A percentile compares a stretch with the other conserved stretches of the same genome.
phyloP scores from a whole-genome alignment of 2,329 filamentous ascomycete genomes.

The Cytospora schulzeri region DNA sequence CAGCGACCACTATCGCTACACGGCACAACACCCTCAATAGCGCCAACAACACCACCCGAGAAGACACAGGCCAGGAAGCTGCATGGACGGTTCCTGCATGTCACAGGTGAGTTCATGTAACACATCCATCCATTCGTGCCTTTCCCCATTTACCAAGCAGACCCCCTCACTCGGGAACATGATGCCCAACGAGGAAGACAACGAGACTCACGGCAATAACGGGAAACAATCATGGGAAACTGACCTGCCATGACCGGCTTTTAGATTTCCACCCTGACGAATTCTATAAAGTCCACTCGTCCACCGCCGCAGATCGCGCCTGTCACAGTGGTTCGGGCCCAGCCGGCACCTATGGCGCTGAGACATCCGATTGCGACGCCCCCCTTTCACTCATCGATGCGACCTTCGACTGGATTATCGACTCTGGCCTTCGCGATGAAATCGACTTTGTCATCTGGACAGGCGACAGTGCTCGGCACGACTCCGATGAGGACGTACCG shows the following conservation, averaged over 20 bases:
- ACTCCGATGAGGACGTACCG: constrained; percentile 80
- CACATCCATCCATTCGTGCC: not conserved
- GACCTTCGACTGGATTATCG: constrained; percentile 89
- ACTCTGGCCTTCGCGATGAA: constrained; percentile 71
- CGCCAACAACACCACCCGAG: constrained; percentile 27
- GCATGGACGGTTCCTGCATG: constrained; percentile 80
- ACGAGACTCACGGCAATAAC: not conserved
- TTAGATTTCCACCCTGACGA: constrained; percentile 90
- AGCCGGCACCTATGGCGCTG: constrained; percentile 81
- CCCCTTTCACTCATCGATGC: constrained; percentile 80
- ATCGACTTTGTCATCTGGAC: constrained; percentile 95
- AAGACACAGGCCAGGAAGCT: constrained; percentile 47
- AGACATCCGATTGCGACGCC: constrained; percentile 86
- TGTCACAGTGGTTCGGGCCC: constrained; percentile 80
- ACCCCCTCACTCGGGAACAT: constrained; percentile 18
- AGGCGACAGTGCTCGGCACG: constrained; percentile 85
- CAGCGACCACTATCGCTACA: constrained; percentile 3
- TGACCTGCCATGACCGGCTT: constrained; percentile 11
- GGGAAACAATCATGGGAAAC: not conserved
- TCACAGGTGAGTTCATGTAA: constrained; percentile 67
- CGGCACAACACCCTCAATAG: constrained; percentile 14
- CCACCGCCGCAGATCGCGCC: constrained; percentile 66
- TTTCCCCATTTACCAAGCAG: constrained; percentile 12
- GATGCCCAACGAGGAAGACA: constrained; percentile 25
- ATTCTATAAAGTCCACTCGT: constrained; percentile 79